Base-by-base conservation (phyloP, 495 filamentous ascomycete genomes). In the Penicillium bovifimosum region DNA sequence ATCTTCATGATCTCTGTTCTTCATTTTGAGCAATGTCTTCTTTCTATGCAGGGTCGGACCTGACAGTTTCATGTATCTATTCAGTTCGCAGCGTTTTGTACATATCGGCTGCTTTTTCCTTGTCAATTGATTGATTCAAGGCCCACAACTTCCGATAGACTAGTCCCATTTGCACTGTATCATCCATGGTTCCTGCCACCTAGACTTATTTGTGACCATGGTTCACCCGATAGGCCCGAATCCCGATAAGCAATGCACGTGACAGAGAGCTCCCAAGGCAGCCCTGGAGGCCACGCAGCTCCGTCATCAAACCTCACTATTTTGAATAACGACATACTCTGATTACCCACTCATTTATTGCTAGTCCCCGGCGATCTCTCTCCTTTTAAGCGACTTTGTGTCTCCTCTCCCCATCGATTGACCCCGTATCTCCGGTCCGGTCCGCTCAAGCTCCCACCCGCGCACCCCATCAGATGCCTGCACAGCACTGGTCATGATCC, bases 401-500 rank as follows among this genome's bases (percentile, higher is more conserved):
- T 13, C 9, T 16, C 38, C 1, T 51, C 31, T 33, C 20, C 39
- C 33, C 24, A 51, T 50, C 33, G 34, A 42, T 34, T 47, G 26
- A 31, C 27, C 20, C 34, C 40, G 26, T 44, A 35, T 17, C 26
- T 33, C 59, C 56, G 59, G 59, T 51, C 50, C 56, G 55, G 47
- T 55, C 62, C 55, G 59, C 59, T 17, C 7, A n/a, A 44, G 29
- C 50, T 40, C 31, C 51, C 33, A 40, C 17, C 43, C 34, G 17
- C 47, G 39, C 45, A 34, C 34, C 45, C 54, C 43, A 59, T 66
- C 68, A 67, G 62, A 73, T 73, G 70, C 65, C 65, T 36, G 33
- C 58, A 38, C 34, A 52, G 53, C 58, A 35, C 35, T 63, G 38
- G 61, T 50, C 67, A 76, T 76, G 74, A 72, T 70, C 52, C 50